Percentiles rank a stretch among this genome's conserved stretches.
Conservation (phyloP, 495 filamentous ascomycete species). For the Aspergillus incahuasiensis region DNA sequence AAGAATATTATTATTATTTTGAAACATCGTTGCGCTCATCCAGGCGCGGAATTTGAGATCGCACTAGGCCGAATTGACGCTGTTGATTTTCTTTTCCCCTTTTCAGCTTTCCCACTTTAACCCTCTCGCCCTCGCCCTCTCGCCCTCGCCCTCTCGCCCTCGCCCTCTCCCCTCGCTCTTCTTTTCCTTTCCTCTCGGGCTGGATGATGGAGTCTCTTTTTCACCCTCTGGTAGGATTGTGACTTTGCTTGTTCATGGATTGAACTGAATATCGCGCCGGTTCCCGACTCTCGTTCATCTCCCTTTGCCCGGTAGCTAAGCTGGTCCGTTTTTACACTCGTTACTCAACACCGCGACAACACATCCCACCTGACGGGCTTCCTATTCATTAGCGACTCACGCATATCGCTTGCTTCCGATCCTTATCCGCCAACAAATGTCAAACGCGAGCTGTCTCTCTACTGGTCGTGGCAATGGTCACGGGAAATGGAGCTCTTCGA, state of each 20-base stretch:
- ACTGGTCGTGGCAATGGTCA: slow-evolving; percentile 48
- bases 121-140: slow-evolving; percentile 9
- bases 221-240: slow-evolving; percentile 28
- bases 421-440: slow-evolving; percentile 37
- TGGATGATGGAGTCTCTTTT: slow-evolving; percentile 19
- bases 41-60: slow-evolving; percentile 8
- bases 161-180: slow-evolving; percentile 5
- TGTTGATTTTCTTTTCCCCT: slow-evolving; percentile 15
- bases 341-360: slow-evolving; percentile 8
- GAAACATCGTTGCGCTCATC: not conserved
- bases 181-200: slow-evolving; percentile 2
- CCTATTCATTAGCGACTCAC: not conserved
- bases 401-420: not conserved
- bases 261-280: slow-evolving; percentile 2
- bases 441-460: slow-evolving; percentile 39
- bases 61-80: slow-evolving; percentile 7
- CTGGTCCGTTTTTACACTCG: slow-evolving; percentile 12
- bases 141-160: slow-evolving; percentile 9
- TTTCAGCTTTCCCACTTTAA: slow-evolving; percentile 17
- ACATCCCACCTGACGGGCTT: slow-evolving; percentile 1
- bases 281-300: slow-evolving; percentile 9
- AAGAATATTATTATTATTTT: slow-evolving; percentile 4
- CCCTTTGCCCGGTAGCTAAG: slow-evolving; percentile 13
- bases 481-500: slow-evolving; percentile 40
- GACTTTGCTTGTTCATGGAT: slow-evolving; percentile 19